Base-by-base conservation (phyloP, 768 basidiomycete species). In the Xerocomus potaroensis region DNA sequence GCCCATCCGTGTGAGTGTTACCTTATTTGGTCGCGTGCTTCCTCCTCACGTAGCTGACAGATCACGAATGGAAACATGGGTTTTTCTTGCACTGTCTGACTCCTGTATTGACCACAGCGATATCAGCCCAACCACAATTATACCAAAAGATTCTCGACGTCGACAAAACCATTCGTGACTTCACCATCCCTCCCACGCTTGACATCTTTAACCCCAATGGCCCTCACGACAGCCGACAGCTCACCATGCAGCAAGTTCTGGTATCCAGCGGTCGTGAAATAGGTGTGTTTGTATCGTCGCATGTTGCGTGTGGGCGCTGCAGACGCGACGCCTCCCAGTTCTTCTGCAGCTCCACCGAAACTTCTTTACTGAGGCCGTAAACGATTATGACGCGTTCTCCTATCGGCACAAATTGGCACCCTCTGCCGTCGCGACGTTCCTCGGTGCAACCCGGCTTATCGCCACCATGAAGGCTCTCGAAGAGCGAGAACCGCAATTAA, bases 31-130 rank as follows among this genome's bases (percentile, higher is more conserved):
- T n/a, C n/a, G 38, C 43, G 14, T 54, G 46, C 29, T 26, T 14
- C 27, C 49, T 31, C 36, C 43, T 61, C 26, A 53, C 49, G 39
- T 56, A 41, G 45, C 34, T 34, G 16, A 27, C 56, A 84, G 83
- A 84, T 62, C 83, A 84, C 48, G 74, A 80, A 58, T 87, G 84
- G 84, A 84, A 84, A 56, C 78, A 81, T 53, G 65, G 69, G 1
- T 86, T 87, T 66, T 81, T 83, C 58, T 69, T 75, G 23, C 58
- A 79, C 26, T 84, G 83, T 62, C 69, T 84, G 48, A 74, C 77
- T 8, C 83, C 83, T 2, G 76, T 84, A 39, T 65, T 84, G 30
- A 78, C 83, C 54, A 69, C 74, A 7, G 77, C 79, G 54, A 74
- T 78, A 37, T 70, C 76, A 21, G 74, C 78, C 5, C 68, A 76